These are phyloP conservation scores for Macrocybe gigantea DNA, from an alignment of 768 basidiomycete genomes.

Conservation along the genomic window DNA sequence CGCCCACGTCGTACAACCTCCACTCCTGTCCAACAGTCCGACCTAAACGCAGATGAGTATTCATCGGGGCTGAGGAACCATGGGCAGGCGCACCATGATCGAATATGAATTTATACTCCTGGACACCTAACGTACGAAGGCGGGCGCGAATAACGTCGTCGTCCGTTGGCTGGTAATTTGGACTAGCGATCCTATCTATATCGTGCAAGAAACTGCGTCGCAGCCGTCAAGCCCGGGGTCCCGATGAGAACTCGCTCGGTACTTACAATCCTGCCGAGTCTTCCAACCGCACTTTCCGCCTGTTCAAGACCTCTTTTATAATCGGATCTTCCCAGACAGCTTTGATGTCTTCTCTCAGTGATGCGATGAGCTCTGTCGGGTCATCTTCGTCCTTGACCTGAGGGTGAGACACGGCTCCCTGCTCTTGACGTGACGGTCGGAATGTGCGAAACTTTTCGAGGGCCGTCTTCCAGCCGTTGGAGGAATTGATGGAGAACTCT, in stretches of 20 bases:
- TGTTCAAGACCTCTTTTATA: slow-evolving; percentile 53
- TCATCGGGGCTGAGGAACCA: not conserved
- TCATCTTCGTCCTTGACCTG: slow-evolving; percentile 43
- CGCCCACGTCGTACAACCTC: slow-evolving; percentile 80
- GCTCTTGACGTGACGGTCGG: slow-evolving; percentile 21
- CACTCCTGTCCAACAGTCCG: slow-evolving; percentile 63
- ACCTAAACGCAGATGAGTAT: slow-evolving; percentile 28
- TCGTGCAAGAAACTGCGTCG: slow-evolving; percentile 61
- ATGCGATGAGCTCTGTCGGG: slow-evolving; percentile 50
- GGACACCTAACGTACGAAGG: slow-evolving; percentile 70
- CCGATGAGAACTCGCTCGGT: slow-evolving; percentile 3
- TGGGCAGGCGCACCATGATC: slow-evolving; percentile 43
- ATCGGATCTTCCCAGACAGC: slow-evolving; percentile 61
- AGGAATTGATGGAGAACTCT: slow-evolving; percentile 58
- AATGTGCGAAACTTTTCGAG: slow-evolving; percentile 46
- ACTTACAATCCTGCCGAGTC: slow-evolving; percentile 73
- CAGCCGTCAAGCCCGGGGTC: not conserved
- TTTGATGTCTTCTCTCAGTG: slow-evolving; percentile 62
- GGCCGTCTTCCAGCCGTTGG: slow-evolving; percentile 61
- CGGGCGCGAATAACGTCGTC: slow-evolving; percentile 77
- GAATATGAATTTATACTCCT: slow-evolving; percentile 65
- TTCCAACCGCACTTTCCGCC: slow-evolving; percentile 54
- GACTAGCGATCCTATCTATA: slow-evolving; percentile 54
- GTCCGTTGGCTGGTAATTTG: slow-evolving; percentile 65
- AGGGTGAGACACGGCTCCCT: slow-evolving; percentile 6